Conservation (phyloP, 2,329 filamentous ascomycete species). For the Paecilomyces sp. region DNA sequence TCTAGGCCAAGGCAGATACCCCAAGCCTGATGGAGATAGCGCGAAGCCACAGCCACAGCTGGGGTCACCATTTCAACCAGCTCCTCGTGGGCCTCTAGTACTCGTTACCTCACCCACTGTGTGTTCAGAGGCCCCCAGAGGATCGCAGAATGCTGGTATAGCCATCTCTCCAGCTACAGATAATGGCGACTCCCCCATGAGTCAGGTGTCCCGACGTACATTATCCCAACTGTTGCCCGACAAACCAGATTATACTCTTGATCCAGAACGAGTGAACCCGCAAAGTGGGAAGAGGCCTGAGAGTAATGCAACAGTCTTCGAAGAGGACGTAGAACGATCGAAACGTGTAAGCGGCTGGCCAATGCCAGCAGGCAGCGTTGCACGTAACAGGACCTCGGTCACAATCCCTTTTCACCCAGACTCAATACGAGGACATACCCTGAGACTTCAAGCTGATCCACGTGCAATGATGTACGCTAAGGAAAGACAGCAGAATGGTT, state of each 20-base stretch:
- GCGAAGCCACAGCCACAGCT: slow-evolving; percentile 5
- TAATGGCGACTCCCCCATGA: slow-evolving; percentile 21
- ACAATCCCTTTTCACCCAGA: neutral
- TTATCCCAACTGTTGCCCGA: slow-evolving; percentile 31
- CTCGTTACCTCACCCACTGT: neutral
- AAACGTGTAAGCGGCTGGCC: slow-evolving; percentile 7
- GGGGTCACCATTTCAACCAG: slow-evolving; percentile 9
- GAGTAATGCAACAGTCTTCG: slow-evolving; percentile 30
- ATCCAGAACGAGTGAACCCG: slow-evolving; percentile 31
- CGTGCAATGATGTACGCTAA: slow-evolving; percentile 25
- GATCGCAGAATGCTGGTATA: slow-evolving; percentile 19
- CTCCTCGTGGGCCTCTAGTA: slow-evolving; percentile 1
- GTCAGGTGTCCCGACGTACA: slow-evolving; percentile 27
- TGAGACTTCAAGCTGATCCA: slow-evolving; percentile 28
- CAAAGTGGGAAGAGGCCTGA: slow-evolving; percentile 15
- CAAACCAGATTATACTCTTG: slow-evolving; percentile 23
- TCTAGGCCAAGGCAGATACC: slow-evolving; percentile 6
- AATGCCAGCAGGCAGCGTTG: slow-evolving; percentile 1
- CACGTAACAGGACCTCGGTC: slow-evolving; percentile 1
- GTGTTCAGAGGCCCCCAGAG: neutral
- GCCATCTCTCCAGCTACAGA: slow-evolving; percentile 20
- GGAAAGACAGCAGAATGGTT: slow-evolving; percentile 8
- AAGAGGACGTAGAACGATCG: slow-evolving; percentile 25
- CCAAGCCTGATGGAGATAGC: slow-evolving; percentile 11
- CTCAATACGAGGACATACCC: slow-evolving; percentile 7